Conservation (phyloP, 2,329 filamentous ascomycete genomes). For the Catunica adiposa region DNA sequence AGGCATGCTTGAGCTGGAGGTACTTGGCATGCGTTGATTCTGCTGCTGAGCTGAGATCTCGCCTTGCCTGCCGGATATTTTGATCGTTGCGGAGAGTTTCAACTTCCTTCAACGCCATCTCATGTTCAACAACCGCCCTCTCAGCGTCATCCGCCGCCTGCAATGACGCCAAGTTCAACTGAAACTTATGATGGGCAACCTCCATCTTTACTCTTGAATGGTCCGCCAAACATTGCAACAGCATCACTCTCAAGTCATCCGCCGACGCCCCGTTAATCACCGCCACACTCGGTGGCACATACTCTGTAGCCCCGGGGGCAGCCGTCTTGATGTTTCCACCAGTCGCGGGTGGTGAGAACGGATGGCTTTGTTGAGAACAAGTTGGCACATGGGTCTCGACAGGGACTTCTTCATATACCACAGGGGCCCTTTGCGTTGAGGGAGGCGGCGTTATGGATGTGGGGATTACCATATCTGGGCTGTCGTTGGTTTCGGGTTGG, state of each 20-base stretch:
- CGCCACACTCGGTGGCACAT: conserved; percentile 29
- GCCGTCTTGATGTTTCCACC: conserved; percentile 7
- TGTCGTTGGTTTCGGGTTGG: conserved; percentile 33
- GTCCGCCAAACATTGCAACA: conserved; percentile 38
- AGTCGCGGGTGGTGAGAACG: conserved; percentile 40
- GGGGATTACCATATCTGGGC: conserved; percentile 31
- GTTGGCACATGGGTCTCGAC: conserved; percentile 15
- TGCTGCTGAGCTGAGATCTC: conserved; percentile 34
- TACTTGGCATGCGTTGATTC: conserved; percentile 39
- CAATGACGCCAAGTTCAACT: conserved; percentile 68
- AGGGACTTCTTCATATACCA: neutral
- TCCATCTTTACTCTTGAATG: conserved; percentile 56
- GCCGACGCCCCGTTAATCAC: conserved; percentile 36
- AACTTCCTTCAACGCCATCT: conserved; percentile 77
- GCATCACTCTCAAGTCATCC: conserved; percentile 40
- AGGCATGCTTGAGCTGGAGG: conserved; percentile 47
- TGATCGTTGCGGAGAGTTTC: conserved; percentile 66
- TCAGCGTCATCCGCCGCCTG: conserved; percentile 75
- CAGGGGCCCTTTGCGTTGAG: neutral
- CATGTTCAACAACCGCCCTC: conserved; percentile 76
- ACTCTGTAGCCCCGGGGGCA: conserved; percentile 23
- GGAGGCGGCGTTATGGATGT: conserved; percentile 34
- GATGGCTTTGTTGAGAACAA: conserved; percentile 28
- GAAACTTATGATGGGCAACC: conserved; percentile 76
- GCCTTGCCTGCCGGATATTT: conserved; percentile 44